Evolutionary conservation across 1,284 basidiomycete species (phyloP), one percentile per base, ranked within the genome.

Genomic region (Irpex sp.): DNA sequence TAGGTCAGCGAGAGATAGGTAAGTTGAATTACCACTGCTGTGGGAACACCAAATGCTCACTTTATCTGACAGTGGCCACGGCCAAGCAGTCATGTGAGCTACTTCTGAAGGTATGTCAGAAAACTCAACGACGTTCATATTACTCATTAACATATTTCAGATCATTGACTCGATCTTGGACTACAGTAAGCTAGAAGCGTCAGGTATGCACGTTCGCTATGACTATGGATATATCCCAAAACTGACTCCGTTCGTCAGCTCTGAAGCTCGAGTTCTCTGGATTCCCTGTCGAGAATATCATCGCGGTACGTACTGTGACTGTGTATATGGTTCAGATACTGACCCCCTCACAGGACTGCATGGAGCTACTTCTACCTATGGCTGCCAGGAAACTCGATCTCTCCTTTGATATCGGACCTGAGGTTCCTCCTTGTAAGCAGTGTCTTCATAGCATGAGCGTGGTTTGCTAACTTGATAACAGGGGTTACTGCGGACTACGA

Each of bases 161-260:
- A 93, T 93, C 77, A 93, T 93, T 74, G 91, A 93, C 78, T 92
- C 90, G 2, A 92, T 93, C 67, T 80, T 93, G 74, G 92, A 93
- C 76, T 93, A 93, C 79, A 92, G 91, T 81, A 93, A 93, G 77
- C 81, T 93, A 3, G 92, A 93, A 77, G 92, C 92, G 22, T 92
- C 90, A 69, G 90, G 90, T 89, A 76, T 56, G 78, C 32, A 65
- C 7, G 67, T 20, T 20, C 6, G 32, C 20, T 32, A 4, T 42
- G 20, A 54, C 18, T 54, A 54, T 3, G 18, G 20, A 2, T 42
- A 38, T 44, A 20, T 38, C 27, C 6, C 3, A 56, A 7, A 15
- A 5, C 15, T 27, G 54, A 22, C 65, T 20, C 11, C 27, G 44
- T 24, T 56, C 65, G 67, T 11, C 73, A 92, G 92, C 92, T 27